Base-by-base conservation (phyloP, 2,329 filamentous ascomycete genomes). In the Tolypocladium inflatum region DNA sequence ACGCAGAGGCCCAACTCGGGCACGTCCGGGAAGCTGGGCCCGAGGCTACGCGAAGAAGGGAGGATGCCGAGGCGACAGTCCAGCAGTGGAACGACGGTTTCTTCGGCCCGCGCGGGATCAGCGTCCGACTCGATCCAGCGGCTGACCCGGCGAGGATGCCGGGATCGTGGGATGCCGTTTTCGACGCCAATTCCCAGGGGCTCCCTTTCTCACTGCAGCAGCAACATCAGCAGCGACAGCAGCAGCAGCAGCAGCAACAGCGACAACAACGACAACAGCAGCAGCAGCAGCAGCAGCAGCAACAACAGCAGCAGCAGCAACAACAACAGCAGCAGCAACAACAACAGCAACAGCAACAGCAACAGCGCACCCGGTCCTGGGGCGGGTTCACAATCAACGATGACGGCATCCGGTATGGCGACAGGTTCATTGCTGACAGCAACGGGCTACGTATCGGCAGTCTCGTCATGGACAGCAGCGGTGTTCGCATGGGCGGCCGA, bases 81-180 rank as follows among this genome's bases (percentile, higher is more conserved):
- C 65, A 71, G 52, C 78, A 83, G 63, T 85, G 82, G 82, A 85
- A 85, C 62, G 72, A 75, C 3, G 75, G 76, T 4, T 84, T 85
- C 67, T 85, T 85, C 59, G 68, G 63, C 1, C 80, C 78, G 2
- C 71, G 82, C 13, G 77, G 77, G 17, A 68, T 84, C 11, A 68
- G 63, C 2, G 72, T 85, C 45, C 68, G 65, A 1, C 63, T 78
- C 4, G 60, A 67, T 23, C 62, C 61, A 1, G 57, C 38, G 33
- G 55, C 54, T 5, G 62, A 63, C 11, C 64, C 61, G 21, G 60
- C 59, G 19, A 64, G 60, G 17, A 66, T 67, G 58, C 66, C 67
- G 4, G 68, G 67, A 13, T 61, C 58, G 15, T 70, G 66, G 66
- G 61, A 61, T 38, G 42, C 62, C 0, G 50, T 60, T 6, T 62